phyloP scores from a whole-genome alignment of 179 eudicot genomes.

The Spergularia azorica region DNA sequence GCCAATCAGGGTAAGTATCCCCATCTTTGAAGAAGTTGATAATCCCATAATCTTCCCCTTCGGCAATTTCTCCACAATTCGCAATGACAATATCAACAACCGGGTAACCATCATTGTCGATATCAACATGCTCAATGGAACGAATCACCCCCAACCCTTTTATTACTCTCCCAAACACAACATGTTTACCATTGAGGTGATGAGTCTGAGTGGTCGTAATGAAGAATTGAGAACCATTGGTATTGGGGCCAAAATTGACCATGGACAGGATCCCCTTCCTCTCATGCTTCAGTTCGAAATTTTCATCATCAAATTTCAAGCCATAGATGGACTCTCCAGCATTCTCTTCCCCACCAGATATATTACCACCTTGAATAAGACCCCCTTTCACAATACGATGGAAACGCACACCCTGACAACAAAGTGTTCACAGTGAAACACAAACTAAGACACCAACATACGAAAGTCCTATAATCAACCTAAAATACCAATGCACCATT shows the following conservation, averaged over 20 bases:
- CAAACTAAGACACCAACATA: neutral
- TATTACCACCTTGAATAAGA: constrained; percentile 70
- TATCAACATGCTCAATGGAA: constrained; percentile 54
- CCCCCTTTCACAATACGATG: constrained; percentile 61
- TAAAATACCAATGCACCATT: neutral
- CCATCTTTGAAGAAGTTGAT: constrained; percentile 77
- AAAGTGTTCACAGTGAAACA: constrained; percentile 9
- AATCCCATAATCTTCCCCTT: constrained; percentile 69
- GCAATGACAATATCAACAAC: constrained; percentile 47
- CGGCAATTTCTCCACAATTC: constrained; percentile 76
- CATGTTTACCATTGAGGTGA: constrained; percentile 72
- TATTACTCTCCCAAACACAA: constrained; percentile 76
- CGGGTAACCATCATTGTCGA: constrained; percentile 38
- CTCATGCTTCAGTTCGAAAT: constrained; percentile 64
- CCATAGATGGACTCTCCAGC: constrained; percentile 86
- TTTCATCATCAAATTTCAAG: constrained; percentile 68
- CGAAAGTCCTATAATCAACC: neutral
- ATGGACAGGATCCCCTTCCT: constrained; percentile 81
- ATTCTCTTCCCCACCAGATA: constrained; percentile 48
- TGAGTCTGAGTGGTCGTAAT: constrained; percentile 61
- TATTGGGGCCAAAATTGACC: constrained; percentile 74
- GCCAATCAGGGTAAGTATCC: constrained; percentile 78
- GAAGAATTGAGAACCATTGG: constrained; percentile 74
- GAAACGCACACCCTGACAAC: constrained; percentile 58
- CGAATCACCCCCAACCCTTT: constrained; percentile 74